Conservation (phyloP, 2,329 filamentous ascomycete genomes). For the Triangularia verruculosa region DNA sequence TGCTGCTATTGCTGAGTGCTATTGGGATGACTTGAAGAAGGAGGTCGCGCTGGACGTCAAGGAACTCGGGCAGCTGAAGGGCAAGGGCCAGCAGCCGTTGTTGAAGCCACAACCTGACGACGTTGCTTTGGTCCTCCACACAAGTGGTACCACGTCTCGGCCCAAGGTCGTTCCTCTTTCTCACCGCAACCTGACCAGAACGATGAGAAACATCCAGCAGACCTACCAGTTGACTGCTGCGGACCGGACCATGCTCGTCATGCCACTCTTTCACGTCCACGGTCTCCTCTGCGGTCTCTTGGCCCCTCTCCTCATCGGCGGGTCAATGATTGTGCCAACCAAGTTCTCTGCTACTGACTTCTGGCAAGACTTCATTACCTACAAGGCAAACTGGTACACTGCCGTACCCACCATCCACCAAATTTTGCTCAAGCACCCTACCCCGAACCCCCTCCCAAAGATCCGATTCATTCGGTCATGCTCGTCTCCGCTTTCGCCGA, state of each 20-base stretch:
- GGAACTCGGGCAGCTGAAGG: conserved; percentile 64
- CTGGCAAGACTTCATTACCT: conserved; percentile 71
- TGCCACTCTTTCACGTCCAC: conserved; percentile 89
- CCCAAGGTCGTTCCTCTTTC: conserved; percentile 83
- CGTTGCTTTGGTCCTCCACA: conserved; percentile 78
- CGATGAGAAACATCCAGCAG: conserved; percentile 77
- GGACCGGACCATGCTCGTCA: conserved; percentile 82
- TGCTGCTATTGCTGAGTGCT: conserved; percentile 82
- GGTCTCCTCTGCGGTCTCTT: conserved; percentile 82
- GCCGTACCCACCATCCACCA: conserved; percentile 92
- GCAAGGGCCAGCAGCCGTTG: conserved; percentile 39
- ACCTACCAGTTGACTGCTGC: conserved; percentile 70
- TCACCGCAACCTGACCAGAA: conserved; percentile 75
- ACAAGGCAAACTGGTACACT: conserved; percentile 87
- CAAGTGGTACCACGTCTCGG: conserved; percentile 78
- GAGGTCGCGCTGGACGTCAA: conserved; percentile 77
- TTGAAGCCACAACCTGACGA: conserved; percentile 66
- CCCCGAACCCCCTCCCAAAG: conserved; percentile 63
- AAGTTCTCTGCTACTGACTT: conserved; percentile 82
- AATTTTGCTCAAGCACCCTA: conserved; percentile 72
- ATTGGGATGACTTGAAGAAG: conserved; percentile 62
- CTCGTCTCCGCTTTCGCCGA: conserved; percentile 78
- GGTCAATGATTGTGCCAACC: conserved; percentile 73
- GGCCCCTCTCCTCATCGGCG: conserved; percentile 70
- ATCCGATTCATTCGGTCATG: conserved; percentile 89